Conservation (phyloP, 495 filamentous ascomycete species). For the Extremus antarcticus region DNA sequence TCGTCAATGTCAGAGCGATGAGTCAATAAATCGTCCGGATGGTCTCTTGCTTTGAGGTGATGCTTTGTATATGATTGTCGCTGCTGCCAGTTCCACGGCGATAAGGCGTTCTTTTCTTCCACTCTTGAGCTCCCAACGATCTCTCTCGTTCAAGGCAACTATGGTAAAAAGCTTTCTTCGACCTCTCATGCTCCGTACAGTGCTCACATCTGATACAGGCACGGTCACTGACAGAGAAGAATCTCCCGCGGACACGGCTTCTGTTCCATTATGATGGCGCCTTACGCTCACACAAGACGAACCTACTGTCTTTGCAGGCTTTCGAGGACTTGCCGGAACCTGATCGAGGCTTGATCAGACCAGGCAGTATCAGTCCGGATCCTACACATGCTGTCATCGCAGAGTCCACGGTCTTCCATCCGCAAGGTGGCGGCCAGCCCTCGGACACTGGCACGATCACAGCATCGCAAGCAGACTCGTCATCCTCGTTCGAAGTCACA, state of each 20-base stretch:
- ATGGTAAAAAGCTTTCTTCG: no score
- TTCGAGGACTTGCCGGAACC: neutral
- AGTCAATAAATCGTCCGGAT: no score
- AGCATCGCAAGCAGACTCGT: constrained; percentile 5
- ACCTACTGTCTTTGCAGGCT: neutral
- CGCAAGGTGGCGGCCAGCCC: constrained; percentile 57
- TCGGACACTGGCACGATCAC: constrained; percentile 47
- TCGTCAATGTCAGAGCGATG: no score
- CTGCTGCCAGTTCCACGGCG: neutral
- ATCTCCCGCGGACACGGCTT: neutral
- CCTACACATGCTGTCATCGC: constrained; percentile 40
- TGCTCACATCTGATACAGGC: no score
- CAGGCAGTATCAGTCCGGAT: neutral
- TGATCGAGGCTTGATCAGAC: neutral
- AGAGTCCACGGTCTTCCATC: constrained; percentile 52
- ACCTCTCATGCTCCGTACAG: no score
- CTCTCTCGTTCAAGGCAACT: neutral
- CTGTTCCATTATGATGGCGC: neutral
- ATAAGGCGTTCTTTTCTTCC: no score
- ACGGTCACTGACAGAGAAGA: neutral
- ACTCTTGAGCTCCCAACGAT: neutral
- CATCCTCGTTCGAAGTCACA: constrained; percentile 36
- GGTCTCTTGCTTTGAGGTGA: no score
- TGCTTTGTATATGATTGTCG: neutral
- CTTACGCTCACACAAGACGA: neutral